Percentiles rank a stretch among this genome's conserved stretches.
Evolutionary conservation across 139 green algal genomes (phyloP).

Genomic region (Pseudopediastrum boryanum): DNA sequence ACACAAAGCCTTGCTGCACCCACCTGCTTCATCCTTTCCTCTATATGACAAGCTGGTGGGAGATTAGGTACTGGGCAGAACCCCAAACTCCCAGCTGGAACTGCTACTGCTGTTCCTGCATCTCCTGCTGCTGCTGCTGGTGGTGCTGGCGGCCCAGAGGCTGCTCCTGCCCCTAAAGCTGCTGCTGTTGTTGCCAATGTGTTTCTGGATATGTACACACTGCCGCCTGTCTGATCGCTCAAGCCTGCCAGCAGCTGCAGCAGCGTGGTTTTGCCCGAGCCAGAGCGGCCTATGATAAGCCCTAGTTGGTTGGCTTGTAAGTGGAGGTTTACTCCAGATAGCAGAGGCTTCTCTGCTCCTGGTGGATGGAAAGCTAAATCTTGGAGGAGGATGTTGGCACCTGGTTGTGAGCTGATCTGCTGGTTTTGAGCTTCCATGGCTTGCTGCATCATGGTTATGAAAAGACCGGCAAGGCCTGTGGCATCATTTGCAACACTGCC

Average conservation of each 20-base stretch:
- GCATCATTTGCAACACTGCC: not conserved
- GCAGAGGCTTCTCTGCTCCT: conserved; percentile 61
- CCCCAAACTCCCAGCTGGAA: too few species aligned
- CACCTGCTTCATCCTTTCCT: too few species aligned
- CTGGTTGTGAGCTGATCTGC: conserved; percentile 1
- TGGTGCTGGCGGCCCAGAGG: not conserved
- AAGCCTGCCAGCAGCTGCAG: conserved; percentile 78
- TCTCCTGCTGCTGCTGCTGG: not conserved
- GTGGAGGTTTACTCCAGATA: conserved; percentile 68
- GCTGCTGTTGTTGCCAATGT: not conserved
- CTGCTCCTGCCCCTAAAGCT: not conserved
- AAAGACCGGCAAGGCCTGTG: not conserved
- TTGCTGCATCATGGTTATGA: conserved; percentile 16
- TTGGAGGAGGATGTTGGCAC: conserved; percentile 2
- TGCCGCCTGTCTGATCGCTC: conserved; percentile 59
- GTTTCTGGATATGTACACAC: conserved; percentile 40
- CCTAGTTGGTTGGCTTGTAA: conserved; percentile 76
- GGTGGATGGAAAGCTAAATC: conserved; percentile 58
- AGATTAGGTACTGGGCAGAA: too few species aligned
- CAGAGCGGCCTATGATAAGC: conserved; percentile 82
- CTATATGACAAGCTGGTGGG: too few species aligned
- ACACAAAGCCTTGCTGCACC: too few species aligned
- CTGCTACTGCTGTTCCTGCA: too few species aligned
- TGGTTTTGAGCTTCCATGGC: conserved; percentile 13
- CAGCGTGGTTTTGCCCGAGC: conserved; percentile 92